These are phyloP conservation scores for Globisporangium paroecandrum DNA, from an alignment of 352 stramenopile genomes.

Conservation along the genomic window DNA sequence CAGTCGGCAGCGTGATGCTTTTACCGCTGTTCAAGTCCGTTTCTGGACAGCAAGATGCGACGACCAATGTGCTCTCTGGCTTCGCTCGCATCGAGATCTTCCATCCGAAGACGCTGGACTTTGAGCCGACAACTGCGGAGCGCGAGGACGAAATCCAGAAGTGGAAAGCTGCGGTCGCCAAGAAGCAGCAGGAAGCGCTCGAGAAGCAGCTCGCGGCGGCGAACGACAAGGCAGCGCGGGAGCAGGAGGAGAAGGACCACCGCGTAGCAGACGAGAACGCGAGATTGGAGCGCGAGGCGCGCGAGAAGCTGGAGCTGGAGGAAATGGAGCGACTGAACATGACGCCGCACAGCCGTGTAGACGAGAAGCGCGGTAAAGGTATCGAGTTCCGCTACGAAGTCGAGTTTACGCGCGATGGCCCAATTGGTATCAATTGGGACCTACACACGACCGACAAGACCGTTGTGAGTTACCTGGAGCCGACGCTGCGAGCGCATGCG, in stretches of 20 bases:
- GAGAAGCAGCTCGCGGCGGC: slow-evolving; percentile 29
- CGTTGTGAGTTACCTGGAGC: slow-evolving; percentile 58
- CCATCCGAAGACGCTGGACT: slow-evolving; percentile 39
- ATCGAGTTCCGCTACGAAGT: slow-evolving; percentile 69
- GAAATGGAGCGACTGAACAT: slow-evolving; percentile 50
- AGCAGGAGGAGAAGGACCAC: slow-evolving; percentile 34
- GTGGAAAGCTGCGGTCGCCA: slow-evolving; percentile 30
- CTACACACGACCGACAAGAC: slow-evolving; percentile 43
- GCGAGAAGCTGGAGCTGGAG: slow-evolving; percentile 35
- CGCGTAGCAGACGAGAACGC: slow-evolving; percentile 31
- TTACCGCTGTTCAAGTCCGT: slow-evolving; percentile 47
- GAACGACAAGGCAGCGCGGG: slow-evolving; percentile 29
- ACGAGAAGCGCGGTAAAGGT: slow-evolving; percentile 36
- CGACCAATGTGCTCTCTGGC: slow-evolving; percentile 41
- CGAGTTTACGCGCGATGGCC: slow-evolving; percentile 44
- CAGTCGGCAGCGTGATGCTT: slow-evolving; percentile 35
- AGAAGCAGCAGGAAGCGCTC: slow-evolving; percentile 28
- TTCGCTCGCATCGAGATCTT: slow-evolving; percentile 69
- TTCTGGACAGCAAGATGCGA: not conserved
- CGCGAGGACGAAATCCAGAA: slow-evolving; percentile 29
- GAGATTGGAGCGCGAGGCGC: slow-evolving; percentile 25
- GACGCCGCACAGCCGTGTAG: slow-evolving; percentile 43
- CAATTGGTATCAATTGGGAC: slow-evolving; percentile 75
- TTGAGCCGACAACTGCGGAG: slow-evolving; percentile 34
- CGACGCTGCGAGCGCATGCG: slow-evolving; percentile 39